Conservation (phyloP, 2,329 filamentous ascomycete species). For the Lachnellula subtilissima region DNA sequence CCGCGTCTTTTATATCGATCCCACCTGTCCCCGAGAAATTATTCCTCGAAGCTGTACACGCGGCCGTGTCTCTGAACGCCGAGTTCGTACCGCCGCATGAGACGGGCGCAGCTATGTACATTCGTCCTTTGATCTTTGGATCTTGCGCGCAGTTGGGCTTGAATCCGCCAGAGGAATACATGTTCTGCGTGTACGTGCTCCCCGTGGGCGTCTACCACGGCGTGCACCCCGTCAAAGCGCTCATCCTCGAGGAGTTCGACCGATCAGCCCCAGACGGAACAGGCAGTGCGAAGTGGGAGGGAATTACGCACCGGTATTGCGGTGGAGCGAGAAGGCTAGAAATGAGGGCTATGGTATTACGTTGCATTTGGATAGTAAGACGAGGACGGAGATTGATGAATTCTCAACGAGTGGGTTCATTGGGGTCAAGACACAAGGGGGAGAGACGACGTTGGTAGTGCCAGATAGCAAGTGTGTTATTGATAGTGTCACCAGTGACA, state of each 20-base stretch:
- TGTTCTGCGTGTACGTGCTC: constrained; percentile 82
- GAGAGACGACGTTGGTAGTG: constrained; percentile 55
- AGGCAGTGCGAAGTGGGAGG: constrained; percentile 86
- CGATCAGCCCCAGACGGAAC: constrained; percentile 88
- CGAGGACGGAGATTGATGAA: constrained; percentile 83
- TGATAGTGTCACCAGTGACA: constrained; percentile 77
- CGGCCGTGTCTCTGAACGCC: constrained; percentile 84
- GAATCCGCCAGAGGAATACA: constrained; percentile 85
- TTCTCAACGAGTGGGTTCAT: constrained; percentile 95
- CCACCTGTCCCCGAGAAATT: constrained; percentile 71
- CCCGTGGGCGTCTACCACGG: constrained; percentile 95
- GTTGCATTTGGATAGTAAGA: constrained; percentile 83
- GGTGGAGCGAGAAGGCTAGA: constrained; percentile 78
- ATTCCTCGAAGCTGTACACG: constrained; percentile 71
- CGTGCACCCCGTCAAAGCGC: constrained; percentile 74
- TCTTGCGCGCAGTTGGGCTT: constrained; percentile 82
- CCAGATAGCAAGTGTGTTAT: constrained; percentile 86
- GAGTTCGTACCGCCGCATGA: constrained; percentile 86
- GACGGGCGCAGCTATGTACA: constrained; percentile 87
- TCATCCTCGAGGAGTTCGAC: constrained; percentile 91
- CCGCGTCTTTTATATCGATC: constrained; percentile 76
- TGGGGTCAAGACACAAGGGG: constrained; percentile 57
- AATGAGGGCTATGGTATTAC: constrained; percentile 87
- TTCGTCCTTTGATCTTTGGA: constrained; percentile 84
- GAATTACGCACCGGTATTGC: constrained; percentile 89